A percentile compares a stretch with the other conserved stretches of the same genome.
These are phyloP conservation scores for Obelidium mucronatum DNA, from an alignment of 192 early-diverging fungal genomes.

Conservation along the genomic window DNA sequence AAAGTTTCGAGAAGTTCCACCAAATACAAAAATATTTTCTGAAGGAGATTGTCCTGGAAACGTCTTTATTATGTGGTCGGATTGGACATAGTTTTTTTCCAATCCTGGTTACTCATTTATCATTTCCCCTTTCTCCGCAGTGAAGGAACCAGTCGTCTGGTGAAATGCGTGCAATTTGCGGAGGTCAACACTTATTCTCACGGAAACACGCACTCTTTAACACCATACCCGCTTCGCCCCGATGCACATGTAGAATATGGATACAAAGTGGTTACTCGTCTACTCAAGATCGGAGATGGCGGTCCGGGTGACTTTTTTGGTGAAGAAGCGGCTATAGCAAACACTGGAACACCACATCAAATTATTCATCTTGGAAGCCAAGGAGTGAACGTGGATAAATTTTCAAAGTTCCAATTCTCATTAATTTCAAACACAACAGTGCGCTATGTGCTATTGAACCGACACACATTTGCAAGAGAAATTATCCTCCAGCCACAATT, in stretches of 20 bases:
- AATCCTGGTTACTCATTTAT: too few relatives aligned
- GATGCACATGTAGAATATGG: not conserved
- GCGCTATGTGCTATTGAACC: conserved; percentile 10
- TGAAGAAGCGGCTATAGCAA: conserved; percentile 32
- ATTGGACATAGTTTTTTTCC: too few relatives aligned
- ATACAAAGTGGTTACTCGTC: not conserved
- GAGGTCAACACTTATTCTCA: conserved; percentile 17
- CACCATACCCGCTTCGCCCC: conserved; percentile 20
- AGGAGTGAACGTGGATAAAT: not conserved
- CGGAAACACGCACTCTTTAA: not conserved
- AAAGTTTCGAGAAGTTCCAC: conserved; percentile 27
- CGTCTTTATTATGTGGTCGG: conserved; percentile 22
- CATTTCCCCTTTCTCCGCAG: not conserved
- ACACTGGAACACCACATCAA: conserved; percentile 33
- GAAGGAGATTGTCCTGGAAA: conserved; percentile 21
- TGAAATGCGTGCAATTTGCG: conserved; percentile 24
- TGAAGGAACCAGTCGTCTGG: conserved; percentile 25
- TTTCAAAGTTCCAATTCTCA: conserved; percentile 19
- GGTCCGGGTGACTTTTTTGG: conserved; percentile 25
- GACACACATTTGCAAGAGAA: conserved; percentile 14
- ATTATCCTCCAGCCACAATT: conserved; percentile 12
- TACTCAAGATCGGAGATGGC: conserved; percentile 2
- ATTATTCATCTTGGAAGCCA: not conserved
- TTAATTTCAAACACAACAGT: conserved; percentile 26
- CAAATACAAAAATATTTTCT: conserved; percentile 26